Conservation (phyloP, 257 asterid species). For the Petunia axillaris region DNA sequence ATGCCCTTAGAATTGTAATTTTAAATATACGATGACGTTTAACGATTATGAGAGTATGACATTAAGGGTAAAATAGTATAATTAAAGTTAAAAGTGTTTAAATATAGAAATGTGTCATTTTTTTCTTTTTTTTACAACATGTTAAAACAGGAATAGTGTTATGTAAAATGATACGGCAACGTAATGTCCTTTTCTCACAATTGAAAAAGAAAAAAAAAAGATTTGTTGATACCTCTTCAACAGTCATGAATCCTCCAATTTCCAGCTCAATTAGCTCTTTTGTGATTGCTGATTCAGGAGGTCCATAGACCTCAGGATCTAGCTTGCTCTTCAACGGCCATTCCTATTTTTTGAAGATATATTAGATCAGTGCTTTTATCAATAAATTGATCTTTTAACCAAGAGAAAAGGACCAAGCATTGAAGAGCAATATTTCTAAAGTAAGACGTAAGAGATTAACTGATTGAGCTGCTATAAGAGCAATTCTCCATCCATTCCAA, state of each 20-base stretch:
- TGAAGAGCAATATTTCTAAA: no score
- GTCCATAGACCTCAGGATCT: constrained; percentile 73
- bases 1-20: no score
- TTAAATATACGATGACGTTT: no score
- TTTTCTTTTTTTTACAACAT: no score
- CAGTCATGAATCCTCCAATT: constrained; percentile 50
- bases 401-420: not conserved
- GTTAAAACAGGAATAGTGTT: no score
- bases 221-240: constrained; percentile 56
- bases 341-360: constrained; percentile 45
- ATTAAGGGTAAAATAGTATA: no score
- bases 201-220: not conserved
- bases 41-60: no score
- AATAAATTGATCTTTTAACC: not conserved
- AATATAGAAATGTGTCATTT: no score
- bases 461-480: no score
- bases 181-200: not conserved
- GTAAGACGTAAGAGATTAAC: no score
- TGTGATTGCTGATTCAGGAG: constrained; percentile 70
- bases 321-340: constrained; percentile 80
- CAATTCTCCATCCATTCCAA: no score
- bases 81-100: no score
- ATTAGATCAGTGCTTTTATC: not conserved
- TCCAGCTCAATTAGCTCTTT: constrained; percentile 50
- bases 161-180: not conserved